Evolutionary conservation across 768 basidiomycete genomes (phyloP).

Genomic region (Amanita muscaria): DNA sequence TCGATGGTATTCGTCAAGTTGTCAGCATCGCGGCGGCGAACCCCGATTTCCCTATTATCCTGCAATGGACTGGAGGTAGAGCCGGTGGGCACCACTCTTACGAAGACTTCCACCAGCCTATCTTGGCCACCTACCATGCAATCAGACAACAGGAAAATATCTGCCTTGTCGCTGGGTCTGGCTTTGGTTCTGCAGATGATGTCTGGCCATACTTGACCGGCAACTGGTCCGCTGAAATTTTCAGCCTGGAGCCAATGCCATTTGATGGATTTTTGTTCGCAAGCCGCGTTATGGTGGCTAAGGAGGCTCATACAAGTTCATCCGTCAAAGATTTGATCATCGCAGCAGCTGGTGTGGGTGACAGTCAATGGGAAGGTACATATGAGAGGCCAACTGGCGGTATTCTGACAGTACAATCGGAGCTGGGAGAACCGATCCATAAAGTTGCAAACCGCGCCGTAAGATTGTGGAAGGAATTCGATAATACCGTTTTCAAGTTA

Average conservation of each 20-base stretch:
- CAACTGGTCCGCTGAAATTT: conserved; percentile 83
- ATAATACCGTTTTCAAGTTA: conserved; percentile 90
- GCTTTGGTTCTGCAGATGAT: conserved; percentile 92
- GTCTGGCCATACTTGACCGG: conserved; percentile 96
- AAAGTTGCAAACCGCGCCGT: conserved; percentile 97
- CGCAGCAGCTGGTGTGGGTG: conserved; percentile 85
- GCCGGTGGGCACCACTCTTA: conserved; percentile 98
- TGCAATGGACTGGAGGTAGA: conserved; percentile 99
- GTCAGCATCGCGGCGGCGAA: conserved; percentile 91
- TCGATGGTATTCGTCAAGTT: conserved; percentile 96
- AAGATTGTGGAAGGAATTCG: conserved; percentile 98
- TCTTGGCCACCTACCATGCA: conserved; percentile 79
- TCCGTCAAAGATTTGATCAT: conserved; percentile 97
- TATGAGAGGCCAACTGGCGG: conserved; percentile 93
- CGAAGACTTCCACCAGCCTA: conserved; percentile 97
- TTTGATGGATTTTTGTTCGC: conserved; percentile 97
- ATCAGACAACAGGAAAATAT: conserved; percentile 90
- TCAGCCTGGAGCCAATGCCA: conserved; percentile 89
- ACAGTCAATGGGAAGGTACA: conserved; percentile 89
- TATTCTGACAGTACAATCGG: conserved; percentile 92
- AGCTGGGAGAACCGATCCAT: conserved; percentile 98
- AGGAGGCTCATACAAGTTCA: conserved; percentile 92
- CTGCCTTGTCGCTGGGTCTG: conserved; percentile 85
- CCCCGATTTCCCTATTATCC: conserved; percentile 92
- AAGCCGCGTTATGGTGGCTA: conserved; percentile 96